phyloP scores from a whole-genome alignment of 305 asterid genomes.

The Fraxinus albicans region DNA sequence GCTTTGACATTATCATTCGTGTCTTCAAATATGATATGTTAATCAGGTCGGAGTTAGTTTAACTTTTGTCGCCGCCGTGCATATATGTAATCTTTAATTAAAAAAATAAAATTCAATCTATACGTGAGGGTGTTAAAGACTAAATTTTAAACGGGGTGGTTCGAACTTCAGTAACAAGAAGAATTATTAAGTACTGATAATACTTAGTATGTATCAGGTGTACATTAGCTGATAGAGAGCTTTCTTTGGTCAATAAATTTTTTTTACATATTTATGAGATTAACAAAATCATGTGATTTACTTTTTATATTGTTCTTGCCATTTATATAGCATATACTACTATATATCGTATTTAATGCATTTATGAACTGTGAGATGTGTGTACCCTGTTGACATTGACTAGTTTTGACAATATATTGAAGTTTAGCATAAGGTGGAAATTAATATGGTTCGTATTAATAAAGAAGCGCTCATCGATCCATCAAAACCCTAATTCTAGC shows the following conservation, averaged over 20 bases:
- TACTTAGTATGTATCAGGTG: constrained; percentile 14
- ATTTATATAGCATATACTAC: constrained; percentile 3
- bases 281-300: constrained; percentile 43
- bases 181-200: background rate
- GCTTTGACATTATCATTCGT: background rate
- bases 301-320: constrained; percentile 8
- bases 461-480: background rate
- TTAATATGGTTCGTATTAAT: background rate
- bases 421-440: background rate
- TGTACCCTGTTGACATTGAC: constrained; percentile 27
- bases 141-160: background rate
- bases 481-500: background rate
- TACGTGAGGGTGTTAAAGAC: background rate
- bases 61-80: background rate
- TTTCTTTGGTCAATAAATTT: constrained; percentile 25
- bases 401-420: constrained; percentile 25
- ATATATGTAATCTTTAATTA: background rate
- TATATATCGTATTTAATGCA: background rate
- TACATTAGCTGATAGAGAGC: constrained; percentile 27
- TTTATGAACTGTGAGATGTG: constrained; percentile 15
- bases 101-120: background rate
- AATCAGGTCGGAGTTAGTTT: too few relatives aligned
- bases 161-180: background rate
- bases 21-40: background rate
- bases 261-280: constrained; percentile 11